Percentiles rank a stretch among this genome's conserved stretches.
Conservation (phyloP, 331 rosid species). For the Pyracantha coccinea region DNA sequence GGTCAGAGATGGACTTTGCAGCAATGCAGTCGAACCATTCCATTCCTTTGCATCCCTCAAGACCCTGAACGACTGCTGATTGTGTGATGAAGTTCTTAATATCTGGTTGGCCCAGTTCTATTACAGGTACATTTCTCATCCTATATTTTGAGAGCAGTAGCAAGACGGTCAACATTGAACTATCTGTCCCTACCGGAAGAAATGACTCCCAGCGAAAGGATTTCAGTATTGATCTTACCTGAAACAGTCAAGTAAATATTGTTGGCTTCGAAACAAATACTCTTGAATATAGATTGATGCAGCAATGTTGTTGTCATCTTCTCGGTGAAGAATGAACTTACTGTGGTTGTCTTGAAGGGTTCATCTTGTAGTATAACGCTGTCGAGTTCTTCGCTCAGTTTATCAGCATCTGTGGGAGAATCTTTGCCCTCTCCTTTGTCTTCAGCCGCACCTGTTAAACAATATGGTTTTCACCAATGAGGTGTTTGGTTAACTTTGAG, state of each 20-base stretch:
- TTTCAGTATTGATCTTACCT: conserved; percentile 58
- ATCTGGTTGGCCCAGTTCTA: conserved; percentile 57
- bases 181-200: conserved; percentile 56
- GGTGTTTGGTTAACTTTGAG: background rate
- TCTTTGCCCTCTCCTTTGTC: conserved; percentile 46
- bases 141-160: conserved; percentile 85
- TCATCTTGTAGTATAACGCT: conserved; percentile 69
- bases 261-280: background rate
- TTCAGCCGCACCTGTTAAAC: conserved; percentile 37
- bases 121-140: conserved; percentile 79
- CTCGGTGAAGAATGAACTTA: conserved; percentile 23
- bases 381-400: conserved; percentile 59
- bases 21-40: conserved; percentile 89
- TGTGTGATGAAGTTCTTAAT: conserved; percentile 79
- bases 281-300: too few species aligned
- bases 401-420: conserved; percentile 56
- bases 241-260: conserved; percentile 20
- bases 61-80: conserved; percentile 88
- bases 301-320: background rate
- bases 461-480: background rate
- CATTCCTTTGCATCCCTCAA: conserved; percentile 76
- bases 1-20: conserved; percentile 41
- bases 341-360: conserved; percentile 86
- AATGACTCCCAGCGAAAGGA: conserved; percentile 75
- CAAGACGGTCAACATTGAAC: conserved; percentile 68